phyloP scores from a whole-genome alignment of 495 filamentous ascomycete species.

The Parmelia sp. region DNA sequence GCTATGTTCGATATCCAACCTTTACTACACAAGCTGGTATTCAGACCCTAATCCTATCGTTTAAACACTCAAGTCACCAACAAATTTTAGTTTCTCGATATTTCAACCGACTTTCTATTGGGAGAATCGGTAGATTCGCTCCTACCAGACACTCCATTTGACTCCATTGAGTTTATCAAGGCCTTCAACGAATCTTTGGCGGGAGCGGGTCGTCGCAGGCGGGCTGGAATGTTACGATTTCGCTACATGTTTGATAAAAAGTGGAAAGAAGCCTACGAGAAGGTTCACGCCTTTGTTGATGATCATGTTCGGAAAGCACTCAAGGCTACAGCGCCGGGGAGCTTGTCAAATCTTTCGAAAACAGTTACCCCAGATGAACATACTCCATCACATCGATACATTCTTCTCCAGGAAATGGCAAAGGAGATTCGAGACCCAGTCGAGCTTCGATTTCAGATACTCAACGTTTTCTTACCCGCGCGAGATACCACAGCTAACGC shows the following conservation, averaged over 20 bases:
- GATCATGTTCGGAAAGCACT: neutral
- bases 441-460: neutral
- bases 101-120: conserved; percentile 67
- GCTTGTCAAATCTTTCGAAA: no score
- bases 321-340: neutral
- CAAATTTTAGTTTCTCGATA: conserved; percentile 42
- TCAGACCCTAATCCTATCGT: conserved; percentile 20
- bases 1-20: conserved; percentile 54
- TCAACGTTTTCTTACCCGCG: neutral
- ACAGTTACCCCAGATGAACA: no score
- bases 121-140: conserved; percentile 45
- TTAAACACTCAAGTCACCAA: neutral
- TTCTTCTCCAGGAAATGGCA: neutral
- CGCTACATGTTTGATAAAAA: conserved; percentile 35
- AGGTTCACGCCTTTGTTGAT: neutral
- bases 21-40: conserved; percentile 52
- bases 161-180: neutral
- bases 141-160: conserved; percentile 22
- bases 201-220: conserved; percentile 1
- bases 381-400: neutral
- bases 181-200: neutral
- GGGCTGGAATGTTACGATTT: conserved; percentile 26
- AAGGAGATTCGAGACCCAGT: neutral
- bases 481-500: neutral
- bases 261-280: neutral